phyloP scores from a whole-genome alignment of 148 eudicot genomes.

The Nyssa sinensis region DNA sequence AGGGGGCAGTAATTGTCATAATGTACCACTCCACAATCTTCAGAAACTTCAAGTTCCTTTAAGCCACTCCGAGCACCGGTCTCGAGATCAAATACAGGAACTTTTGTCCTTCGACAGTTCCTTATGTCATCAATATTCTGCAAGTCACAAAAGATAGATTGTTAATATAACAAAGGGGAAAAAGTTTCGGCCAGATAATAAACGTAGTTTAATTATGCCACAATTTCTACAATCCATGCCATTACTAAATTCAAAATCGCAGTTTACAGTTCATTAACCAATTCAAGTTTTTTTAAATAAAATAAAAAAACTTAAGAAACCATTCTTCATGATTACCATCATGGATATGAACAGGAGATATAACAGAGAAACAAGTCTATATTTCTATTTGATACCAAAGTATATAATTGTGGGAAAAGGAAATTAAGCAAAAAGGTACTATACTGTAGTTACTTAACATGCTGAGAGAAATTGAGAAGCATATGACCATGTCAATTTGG shows the following conservation, averaged over 20 bases:
- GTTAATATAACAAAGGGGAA: not conserved
- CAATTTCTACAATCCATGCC: not conserved
- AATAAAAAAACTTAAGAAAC: too few species aligned
- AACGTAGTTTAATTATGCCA: not conserved
- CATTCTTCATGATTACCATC: not conserved
- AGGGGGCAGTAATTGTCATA: not conserved
- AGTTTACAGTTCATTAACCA: too few species aligned
- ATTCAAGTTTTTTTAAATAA: too few species aligned
- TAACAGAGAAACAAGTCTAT: not conserved
- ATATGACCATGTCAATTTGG: too few species aligned
- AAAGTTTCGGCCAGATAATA: not conserved
- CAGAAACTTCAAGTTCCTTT: slow-evolving; percentile 85
- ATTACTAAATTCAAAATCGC: too few species aligned
- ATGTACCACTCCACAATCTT: slow-evolving; percentile 97
- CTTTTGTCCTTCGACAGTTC: slow-evolving; percentile 62
- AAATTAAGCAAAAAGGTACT: not conserved
- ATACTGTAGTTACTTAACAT: not conserved
- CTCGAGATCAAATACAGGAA: slow-evolving; percentile 87
- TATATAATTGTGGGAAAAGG: not conserved
- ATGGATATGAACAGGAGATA: not conserved
- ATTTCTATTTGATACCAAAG: not conserved
- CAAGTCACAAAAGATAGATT: slow-evolving; percentile 13
- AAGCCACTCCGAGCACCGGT: slow-evolving; percentile 82
- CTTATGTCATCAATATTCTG: slow-evolving; percentile 90
- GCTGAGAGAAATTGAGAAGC: not conserved